phyloP scores from a whole-genome alignment of 192 early-diverging fungal genomes.

The Fimicolochytrium jonesii region DNA sequence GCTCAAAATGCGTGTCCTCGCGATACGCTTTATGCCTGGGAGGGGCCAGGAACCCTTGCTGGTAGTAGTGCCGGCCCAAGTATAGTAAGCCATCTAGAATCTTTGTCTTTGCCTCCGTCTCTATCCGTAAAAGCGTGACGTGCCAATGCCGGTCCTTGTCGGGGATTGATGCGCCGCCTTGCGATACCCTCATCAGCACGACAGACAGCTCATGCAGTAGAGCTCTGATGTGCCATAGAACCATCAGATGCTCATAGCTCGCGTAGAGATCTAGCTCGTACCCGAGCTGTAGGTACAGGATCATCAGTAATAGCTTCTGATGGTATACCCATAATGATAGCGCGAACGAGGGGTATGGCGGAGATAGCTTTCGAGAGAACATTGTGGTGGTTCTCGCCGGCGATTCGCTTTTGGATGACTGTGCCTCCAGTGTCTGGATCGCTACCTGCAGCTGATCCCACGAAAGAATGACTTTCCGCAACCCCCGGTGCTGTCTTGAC shows the following conservation, averaged over 20 bases:
- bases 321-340: slow-evolving; percentile 67
- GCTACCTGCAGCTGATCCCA: slow-evolving; percentile 60
- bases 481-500: slow-evolving; percentile 53
- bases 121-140: not conserved
- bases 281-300: slow-evolving; percentile 51
- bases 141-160: not conserved
- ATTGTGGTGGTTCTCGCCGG: too few relatives aligned
- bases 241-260: slow-evolving; percentile 57
- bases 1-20: slow-evolving; percentile 11
- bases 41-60: not conserved
- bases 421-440: too few relatives aligned
- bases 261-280: slow-evolving; percentile 69
- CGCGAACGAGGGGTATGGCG: too few relatives aligned
- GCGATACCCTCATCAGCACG: not conserved
- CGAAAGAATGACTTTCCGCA: slow-evolving; percentile 50
- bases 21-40: slow-evolving; percentile 9
- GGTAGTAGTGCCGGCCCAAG: not conserved
- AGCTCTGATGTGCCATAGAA: slow-evolving; percentile 47
- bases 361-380: too few relatives aligned
- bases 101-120: not conserved
- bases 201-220: not conserved
- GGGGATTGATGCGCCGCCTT: not conserved
- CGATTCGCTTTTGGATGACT: too few relatives aligned
- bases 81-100: slow-evolving; percentile 6
- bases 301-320: slow-evolving; percentile 53